phyloP scores from a whole-genome alignment of 177 flowering plant species.

The Vitis hybrid region DNA sequence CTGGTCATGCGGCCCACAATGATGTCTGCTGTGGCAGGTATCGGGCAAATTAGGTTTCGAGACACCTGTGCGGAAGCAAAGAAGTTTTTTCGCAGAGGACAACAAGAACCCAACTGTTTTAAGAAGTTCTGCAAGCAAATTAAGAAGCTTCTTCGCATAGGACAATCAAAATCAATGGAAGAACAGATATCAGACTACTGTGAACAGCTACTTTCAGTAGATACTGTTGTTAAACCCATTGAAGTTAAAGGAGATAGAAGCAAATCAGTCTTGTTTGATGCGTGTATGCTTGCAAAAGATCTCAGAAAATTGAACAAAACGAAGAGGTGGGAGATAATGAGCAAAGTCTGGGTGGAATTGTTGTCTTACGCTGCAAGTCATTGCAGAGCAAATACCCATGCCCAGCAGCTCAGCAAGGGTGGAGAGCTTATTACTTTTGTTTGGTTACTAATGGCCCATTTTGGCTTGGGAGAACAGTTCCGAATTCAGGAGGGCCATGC shows the following conservation, averaged over 20 bases:
- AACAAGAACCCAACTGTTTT: too few relatives aligned
- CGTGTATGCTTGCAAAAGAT: conserved; percentile 1
- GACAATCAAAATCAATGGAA: too few relatives aligned
- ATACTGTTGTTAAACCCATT: too few relatives aligned
- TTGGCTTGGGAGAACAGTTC: conserved; percentile 10
- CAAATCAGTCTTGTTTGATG: conserved; percentile 14
- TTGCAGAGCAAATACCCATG: conserved; percentile 15
- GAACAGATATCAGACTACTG: too few relatives aligned
- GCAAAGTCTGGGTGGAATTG: conserved; percentile 27
- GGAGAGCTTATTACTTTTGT: conserved; percentile 2
- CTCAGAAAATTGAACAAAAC: neutral
- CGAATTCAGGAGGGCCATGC: too few relatives aligned
- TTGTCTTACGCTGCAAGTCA: conserved; percentile 16
- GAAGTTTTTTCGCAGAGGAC: conserved; percentile 9
- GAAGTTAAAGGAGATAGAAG: conserved; percentile 3
- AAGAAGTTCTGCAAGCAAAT: too few relatives aligned
- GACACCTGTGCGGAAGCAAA: conserved; percentile 36
- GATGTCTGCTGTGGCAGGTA: conserved; percentile 27
- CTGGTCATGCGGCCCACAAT: conserved; percentile 25
- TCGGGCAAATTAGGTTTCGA: conserved; percentile 19
- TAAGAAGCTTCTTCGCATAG: too few relatives aligned
- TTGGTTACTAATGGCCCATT: conserved; percentile 21
- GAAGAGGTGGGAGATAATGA: conserved; percentile 16
- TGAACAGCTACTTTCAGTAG: too few relatives aligned
- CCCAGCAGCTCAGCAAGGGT: conserved; percentile 16